Evolutionary conservation across 768 basidiomycete genomes (phyloP).

Genomic region (Favolaschia claudopus): DNA sequence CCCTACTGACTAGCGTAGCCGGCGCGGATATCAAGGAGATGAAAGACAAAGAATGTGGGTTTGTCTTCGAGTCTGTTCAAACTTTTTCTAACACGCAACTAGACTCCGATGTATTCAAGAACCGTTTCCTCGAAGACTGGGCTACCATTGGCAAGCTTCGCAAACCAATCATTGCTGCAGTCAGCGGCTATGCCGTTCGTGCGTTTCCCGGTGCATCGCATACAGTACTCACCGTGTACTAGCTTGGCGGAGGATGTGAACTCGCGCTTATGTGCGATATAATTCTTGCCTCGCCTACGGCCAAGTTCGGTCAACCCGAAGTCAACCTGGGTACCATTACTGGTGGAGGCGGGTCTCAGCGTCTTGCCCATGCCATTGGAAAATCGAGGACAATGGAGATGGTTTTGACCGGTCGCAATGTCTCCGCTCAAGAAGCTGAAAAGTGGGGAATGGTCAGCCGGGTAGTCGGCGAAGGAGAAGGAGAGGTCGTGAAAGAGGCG

Average conservation of each 20-base stretch:
- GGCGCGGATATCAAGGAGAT: constrained; percentile 99
- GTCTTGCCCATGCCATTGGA: constrained; percentile 84
- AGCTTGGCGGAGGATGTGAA: constrained; percentile 98
- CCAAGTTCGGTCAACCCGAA: constrained; percentile 95
- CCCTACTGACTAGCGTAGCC: constrained; percentile 53
- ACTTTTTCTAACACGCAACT: background rate
- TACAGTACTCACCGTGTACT: constrained; percentile 4
- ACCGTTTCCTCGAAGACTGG: constrained; percentile 90
- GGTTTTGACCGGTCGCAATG: constrained; percentile 84
- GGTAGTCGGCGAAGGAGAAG: constrained; percentile 79
- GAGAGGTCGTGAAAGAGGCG: constrained; percentile 87
- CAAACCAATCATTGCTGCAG: constrained; percentile 96
- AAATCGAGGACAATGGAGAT: constrained; percentile 97
- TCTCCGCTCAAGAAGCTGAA: constrained; percentile 84
- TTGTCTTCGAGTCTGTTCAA: background rate
- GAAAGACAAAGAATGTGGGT: constrained; percentile 92
- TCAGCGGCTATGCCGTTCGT: constrained; percentile 91
- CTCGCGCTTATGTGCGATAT: constrained; percentile 97
- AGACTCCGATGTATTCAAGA: constrained; percentile 90
- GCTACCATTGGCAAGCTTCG: constrained; percentile 70
- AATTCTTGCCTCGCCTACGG: constrained; percentile 88
- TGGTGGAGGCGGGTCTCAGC: constrained; percentile 93
- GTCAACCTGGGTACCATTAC: constrained; percentile 96
- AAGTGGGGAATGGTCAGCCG: constrained; percentile 88
- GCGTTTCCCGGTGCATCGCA: too few species aligned